phyloP scores from a whole-genome alignment of 768 basidiomycete species.

The Boletus rex-veris region DNA sequence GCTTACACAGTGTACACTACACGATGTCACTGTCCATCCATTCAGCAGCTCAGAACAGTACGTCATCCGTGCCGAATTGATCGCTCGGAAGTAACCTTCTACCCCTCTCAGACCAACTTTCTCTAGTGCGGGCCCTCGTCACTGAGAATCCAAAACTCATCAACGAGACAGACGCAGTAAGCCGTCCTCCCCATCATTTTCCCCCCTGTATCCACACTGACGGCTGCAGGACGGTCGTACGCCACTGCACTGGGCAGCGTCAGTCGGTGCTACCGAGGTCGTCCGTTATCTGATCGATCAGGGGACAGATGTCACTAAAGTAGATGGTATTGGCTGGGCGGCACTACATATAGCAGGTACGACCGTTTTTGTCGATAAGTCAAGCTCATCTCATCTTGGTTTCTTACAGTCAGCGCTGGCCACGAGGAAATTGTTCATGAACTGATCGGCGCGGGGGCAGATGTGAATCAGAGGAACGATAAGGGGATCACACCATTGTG shows the following conservation, averaged over 20 bases:
- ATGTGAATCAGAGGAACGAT: conserved; percentile 75
- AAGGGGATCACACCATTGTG: conserved; percentile 85
- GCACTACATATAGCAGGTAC: conserved; percentile 76
- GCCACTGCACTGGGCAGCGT: conserved; percentile 83
- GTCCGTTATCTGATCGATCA: conserved; percentile 65
- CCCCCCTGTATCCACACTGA: neutral
- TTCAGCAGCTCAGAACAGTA: conserved; percentile 68
- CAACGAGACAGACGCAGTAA: conserved; percentile 61
- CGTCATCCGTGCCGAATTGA: neutral
- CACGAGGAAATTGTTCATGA: conserved; percentile 71
- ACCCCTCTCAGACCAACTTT: conserved; percentile 55
- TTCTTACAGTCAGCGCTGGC: conserved; percentile 69
- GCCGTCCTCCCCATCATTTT: neutral
- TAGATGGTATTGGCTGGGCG: conserved; percentile 71
- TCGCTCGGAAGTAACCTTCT: neutral
- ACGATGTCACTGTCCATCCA: conserved; percentile 51
- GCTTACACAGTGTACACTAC: neutral
- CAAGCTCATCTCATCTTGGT: neutral
- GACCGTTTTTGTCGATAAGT: neutral
- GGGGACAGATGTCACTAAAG: conserved; percentile 60
- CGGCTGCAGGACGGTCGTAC: conserved; percentile 66
- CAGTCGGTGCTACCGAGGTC: conserved; percentile 67
- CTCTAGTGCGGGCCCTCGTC: conserved; percentile 64
- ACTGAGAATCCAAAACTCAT: conserved; percentile 58
- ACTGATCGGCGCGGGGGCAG: conserved; percentile 77